These are phyloP conservation scores for Przewalskia tangutica DNA, from an alignment of 257 asterid genomes.

Conservation along the genomic window DNA sequence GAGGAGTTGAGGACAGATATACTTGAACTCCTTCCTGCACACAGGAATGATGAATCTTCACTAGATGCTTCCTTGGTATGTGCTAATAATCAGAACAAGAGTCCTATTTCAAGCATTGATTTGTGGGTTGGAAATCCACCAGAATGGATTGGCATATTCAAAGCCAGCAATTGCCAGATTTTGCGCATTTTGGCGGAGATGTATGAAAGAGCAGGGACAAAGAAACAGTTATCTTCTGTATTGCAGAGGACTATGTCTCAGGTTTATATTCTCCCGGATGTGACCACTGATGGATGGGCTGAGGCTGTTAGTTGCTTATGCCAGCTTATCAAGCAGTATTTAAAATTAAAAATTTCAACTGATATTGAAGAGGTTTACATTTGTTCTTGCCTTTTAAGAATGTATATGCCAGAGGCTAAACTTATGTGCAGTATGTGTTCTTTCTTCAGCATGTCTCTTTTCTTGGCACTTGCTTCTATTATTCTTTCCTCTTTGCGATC, in stretches of 20 bases:
- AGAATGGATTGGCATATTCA: conserved; percentile 66
- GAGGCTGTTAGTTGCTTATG: conserved; percentile 37
- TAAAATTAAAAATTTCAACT: conserved; percentile 43
- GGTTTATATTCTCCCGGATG: conserved; percentile 14
- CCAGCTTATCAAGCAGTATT: conserved; percentile 72
- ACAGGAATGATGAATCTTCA: conserved; percentile 33
- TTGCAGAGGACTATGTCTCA: conserved; percentile 47
- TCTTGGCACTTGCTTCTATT: background rate
- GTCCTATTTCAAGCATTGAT: conserved; percentile 22
- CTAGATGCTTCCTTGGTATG: conserved; percentile 28
- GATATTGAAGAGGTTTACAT: conserved; percentile 86
- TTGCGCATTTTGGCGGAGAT: conserved; percentile 39
- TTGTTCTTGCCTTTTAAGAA: conserved; percentile 55
- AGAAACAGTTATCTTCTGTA: conserved; percentile 44
- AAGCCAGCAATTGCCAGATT: conserved; percentile 30
- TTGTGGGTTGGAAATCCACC: conserved; percentile 86
- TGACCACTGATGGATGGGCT: conserved; percentile 20
- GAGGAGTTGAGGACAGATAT: conserved; percentile 74
- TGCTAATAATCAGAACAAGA: conserved; percentile 22
- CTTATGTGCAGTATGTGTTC: background rate
- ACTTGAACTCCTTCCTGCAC: conserved; percentile 60
- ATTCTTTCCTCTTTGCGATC: background rate
- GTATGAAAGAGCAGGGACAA: conserved; percentile 29
- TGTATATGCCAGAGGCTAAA: conserved; percentile 22
- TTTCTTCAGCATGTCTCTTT: background rate